phyloP scores from a whole-genome alignment of 768 basidiomycete genomes.

The Boletellus emodensis region DNA sequence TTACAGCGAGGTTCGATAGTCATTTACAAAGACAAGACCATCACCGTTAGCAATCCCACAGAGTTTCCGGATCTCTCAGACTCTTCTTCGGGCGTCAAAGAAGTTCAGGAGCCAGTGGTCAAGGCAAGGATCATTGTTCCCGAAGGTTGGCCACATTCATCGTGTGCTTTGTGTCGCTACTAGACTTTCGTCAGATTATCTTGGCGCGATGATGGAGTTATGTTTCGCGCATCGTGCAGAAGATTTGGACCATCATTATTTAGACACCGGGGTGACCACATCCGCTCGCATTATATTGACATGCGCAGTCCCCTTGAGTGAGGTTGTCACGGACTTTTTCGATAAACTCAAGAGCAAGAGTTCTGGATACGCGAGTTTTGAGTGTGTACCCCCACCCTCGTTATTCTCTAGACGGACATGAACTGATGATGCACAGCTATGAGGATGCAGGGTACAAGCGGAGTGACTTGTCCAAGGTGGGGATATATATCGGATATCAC shows the following conservation, averaged over 20 bases:
- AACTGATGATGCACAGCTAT: conserved; percentile 54
- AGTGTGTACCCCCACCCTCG: conserved; percentile 46
- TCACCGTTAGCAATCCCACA: conserved; percentile 84
- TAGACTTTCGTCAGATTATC: conserved; percentile 56
- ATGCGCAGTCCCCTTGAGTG: conserved; percentile 82
- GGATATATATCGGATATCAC: neutral
- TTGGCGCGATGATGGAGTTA: conserved; percentile 95
- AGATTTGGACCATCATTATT: conserved; percentile 77
- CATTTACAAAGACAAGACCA: conserved; percentile 60
- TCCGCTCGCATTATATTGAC: conserved; percentile 71
- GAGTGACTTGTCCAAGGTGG: conserved; percentile 81
- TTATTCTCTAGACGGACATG: neutral
- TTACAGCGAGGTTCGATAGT: conserved; percentile 43
- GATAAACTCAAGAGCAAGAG: conserved; percentile 90
- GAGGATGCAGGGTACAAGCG: conserved; percentile 87
- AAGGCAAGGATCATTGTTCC: conserved; percentile 93
- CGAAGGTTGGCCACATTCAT: conserved; percentile 53
- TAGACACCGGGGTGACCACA: conserved; percentile 49
- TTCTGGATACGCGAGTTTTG: conserved; percentile 89
- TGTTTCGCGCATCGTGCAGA: conserved; percentile 84
- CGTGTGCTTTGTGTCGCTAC: neutral
- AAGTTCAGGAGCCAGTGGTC: conserved; percentile 90
- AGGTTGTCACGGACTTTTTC: conserved; percentile 95
- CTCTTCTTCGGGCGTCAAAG: conserved; percentile 52
- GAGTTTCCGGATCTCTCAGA: conserved; percentile 89